Evolutionary conservation across 2,329 filamentous ascomycete species (phyloP).

Genomic region (Corinectria fuckeliana): DNA sequence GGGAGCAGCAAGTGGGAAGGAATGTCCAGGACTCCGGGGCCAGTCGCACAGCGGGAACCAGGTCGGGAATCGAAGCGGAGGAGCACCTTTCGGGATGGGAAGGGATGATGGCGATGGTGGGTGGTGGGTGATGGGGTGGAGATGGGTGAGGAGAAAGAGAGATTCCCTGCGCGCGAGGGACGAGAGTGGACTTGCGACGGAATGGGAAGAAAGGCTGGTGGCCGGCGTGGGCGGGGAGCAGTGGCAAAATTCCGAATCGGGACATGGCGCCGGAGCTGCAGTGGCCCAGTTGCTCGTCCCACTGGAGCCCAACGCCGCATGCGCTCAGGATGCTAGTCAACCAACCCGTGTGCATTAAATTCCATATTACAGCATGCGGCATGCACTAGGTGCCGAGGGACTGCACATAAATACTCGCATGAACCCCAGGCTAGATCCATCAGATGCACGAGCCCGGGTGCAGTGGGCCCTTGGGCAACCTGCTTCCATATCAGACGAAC

Average conservation of each 20-base stretch:
- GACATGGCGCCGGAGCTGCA: constrained; percentile 26
- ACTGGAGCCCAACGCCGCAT: not conserved
- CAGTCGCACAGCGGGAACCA: constrained; percentile 34
- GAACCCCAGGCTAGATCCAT: too few relatives aligned
- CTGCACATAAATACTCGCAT: too few relatives aligned
- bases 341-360: too few relatives aligned
- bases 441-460: too few relatives aligned
- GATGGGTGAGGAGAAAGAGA: constrained; percentile 32
- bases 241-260: constrained; percentile 38
- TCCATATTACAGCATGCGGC: too few relatives aligned
- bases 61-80: constrained; percentile 25
- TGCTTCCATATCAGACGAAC: not conserved
- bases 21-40: constrained; percentile 33
- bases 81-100: constrained; percentile 19
- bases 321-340: too few relatives aligned
- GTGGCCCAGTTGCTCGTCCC: not conserved
- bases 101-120: constrained; percentile 18
- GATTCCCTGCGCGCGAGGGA: constrained; percentile 25
- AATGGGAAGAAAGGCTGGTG: constrained; percentile 40
- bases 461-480: too few relatives aligned
- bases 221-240: constrained; percentile 31
- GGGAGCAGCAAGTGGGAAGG: constrained; percentile 6
- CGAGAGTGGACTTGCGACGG: constrained; percentile 31
- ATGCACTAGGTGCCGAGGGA: too few relatives aligned
- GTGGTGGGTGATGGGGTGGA: constrained; percentile 22